Evolutionary conservation across 176 grass and related monocot species (phyloP).

Genomic region (Carex parvula): DNA sequence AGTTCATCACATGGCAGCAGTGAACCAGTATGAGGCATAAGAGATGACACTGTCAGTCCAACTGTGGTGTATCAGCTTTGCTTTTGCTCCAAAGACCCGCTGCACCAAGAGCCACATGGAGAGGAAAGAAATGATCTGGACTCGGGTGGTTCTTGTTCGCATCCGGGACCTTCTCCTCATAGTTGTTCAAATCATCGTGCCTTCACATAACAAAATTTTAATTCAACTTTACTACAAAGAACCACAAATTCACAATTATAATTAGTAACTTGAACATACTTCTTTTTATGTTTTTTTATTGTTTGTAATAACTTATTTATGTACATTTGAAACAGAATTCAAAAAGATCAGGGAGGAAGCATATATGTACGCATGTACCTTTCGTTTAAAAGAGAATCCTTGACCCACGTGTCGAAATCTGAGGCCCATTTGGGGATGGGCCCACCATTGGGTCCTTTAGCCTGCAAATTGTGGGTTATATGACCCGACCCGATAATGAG

Average conservation of each 20-base stretch:
- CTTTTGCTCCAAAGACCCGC: constrained; percentile 42
- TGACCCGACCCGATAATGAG: constrained; percentile 73
- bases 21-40: constrained; percentile 63
- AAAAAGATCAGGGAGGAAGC: background rate
- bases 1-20: background rate
- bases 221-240: background rate
- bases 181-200: constrained; percentile 60
- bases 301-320: no score
- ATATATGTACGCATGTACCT: constrained; percentile 32
- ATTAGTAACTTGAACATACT: background rate
- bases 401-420: constrained; percentile 71
- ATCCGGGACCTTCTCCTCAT: constrained; percentile 54
- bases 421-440: constrained; percentile 42
- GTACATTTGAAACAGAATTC: background rate
- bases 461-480: constrained; percentile 65
- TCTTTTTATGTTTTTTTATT: background rate
- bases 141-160: constrained; percentile 52
- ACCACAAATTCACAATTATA: background rate
- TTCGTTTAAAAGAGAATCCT: constrained; percentile 51
- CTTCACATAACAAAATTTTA: constrained; percentile 16
- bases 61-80: constrained; percentile 60
- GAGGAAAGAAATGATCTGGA: constrained; percentile 71
- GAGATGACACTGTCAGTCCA: constrained; percentile 56
- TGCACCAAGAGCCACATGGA: constrained; percentile 81
- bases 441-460: constrained; percentile 13